Conservation (phyloP, 2,329 filamentous ascomycete species). For the Arthrinium puccinioides region DNA sequence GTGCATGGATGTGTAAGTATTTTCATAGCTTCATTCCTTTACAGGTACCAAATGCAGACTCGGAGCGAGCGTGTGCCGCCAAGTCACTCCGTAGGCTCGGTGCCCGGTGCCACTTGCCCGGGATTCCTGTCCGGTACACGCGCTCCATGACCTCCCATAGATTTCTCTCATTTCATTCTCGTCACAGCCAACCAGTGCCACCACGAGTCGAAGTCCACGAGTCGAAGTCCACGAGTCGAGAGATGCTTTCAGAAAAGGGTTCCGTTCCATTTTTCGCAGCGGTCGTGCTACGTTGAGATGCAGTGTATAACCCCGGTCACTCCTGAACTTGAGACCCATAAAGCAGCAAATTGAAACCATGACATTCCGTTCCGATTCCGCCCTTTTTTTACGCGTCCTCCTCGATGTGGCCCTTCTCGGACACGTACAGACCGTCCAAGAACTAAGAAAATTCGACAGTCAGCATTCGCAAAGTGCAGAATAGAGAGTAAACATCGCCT, state of each 20-base stretch:
- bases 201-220: too few species aligned
- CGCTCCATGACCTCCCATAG: too few species aligned
- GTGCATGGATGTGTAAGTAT: too few species aligned
- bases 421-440: conserved; percentile 99
- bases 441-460: conserved; percentile 64
- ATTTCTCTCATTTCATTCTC: too few species aligned
- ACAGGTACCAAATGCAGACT: too few species aligned
- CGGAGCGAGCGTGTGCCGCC: too few species aligned
- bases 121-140: too few species aligned
- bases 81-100: too few species aligned
- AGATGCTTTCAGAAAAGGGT: conserved; percentile 14
- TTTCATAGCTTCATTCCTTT: too few species aligned
- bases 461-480: conserved; percentile 15
- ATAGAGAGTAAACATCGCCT: conserved; percentile 20
- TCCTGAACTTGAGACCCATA: conserved; percentile 53
- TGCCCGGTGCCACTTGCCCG: too few species aligned
- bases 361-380: conserved; percentile 25
- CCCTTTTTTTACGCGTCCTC: conserved; percentile 50
- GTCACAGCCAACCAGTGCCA: too few species aligned
- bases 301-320: conserved; percentile 55
- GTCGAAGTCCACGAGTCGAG: too few species aligned
- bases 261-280: conserved; percentile 26
- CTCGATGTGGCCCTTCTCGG: conserved; percentile 92
- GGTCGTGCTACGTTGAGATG: conserved; percentile 47
- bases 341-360: conserved; percentile 49